Base-by-base conservation (phyloP, 1,284 basidiomycete genomes). In the Trichosporon ovoides region DNA sequence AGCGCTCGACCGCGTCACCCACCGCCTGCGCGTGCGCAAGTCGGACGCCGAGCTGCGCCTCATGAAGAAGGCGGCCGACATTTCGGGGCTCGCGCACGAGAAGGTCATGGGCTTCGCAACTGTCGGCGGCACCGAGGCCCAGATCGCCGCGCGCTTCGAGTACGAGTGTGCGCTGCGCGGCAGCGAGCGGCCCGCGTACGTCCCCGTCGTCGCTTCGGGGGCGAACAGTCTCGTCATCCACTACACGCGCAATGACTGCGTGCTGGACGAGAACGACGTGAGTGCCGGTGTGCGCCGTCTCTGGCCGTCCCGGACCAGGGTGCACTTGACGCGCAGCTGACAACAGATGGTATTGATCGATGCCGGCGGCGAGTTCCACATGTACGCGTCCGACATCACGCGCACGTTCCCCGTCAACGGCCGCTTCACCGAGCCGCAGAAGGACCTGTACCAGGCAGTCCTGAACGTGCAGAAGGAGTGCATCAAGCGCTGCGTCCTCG, bases 371-470 rank as follows among this genome's bases (percentile, higher is more conserved):
- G 91, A 93, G 81, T 87, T 85, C 75, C 86, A 89, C 85, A 91
- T 71, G 52, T 98, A 98, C 71, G 91, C 92, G 2, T 93, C 91
- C 40, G 95, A 98, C 75, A 97, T 98, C 67, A 97, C 93, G 7
- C 88, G 95, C 38, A 93, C 94, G 14, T 97, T 87, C 73, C 95
- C 96, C 1, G 86, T 84, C 14, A 85, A 84, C 4, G 92, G 92
- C 1, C 80, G 71, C 22, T 98, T 98, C 75, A 86, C 86, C 1
- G 69, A 81, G 0, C 81, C 93, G 1, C 96, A 99, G 72, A 81
- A 82, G 24, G 92, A 94, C 57, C 74, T 99, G 12, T 99, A 99
- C 77, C 80, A 84, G 48, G 83, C 82, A 0, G 80, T 83, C 1
- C 69, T 84, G 50, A 76, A 74, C 46, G 80, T 80, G 18, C 78